Evolutionary conservation across 2,329 filamentous ascomycete genomes (phyloP).

Genomic region (Colletotrichum sp.): DNA sequence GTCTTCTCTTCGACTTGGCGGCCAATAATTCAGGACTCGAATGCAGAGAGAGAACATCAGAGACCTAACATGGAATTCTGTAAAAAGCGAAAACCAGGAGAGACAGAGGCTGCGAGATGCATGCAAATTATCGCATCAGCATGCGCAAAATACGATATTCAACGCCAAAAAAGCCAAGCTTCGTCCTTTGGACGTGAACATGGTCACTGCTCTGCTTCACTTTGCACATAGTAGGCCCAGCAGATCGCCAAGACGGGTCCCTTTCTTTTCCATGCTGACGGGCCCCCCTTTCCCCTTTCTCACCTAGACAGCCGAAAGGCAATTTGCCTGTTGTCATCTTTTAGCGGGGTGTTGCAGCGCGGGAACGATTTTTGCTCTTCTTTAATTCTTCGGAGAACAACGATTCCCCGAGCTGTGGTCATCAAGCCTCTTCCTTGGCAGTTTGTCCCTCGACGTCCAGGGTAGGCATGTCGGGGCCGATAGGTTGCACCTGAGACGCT

Average conservation of each 20-base stretch:
- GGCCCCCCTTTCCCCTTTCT: not conserved
- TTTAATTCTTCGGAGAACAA: not conserved
- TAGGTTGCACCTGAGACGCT: not conserved
- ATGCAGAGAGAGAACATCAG: not conserved
- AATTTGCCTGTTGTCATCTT: not conserved
- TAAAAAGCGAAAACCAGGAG: rapidly evolving
- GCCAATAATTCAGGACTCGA: too few relatives aligned
- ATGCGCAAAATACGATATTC: not conserved
- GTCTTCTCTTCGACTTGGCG: not conserved
- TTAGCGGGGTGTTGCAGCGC: not conserved
- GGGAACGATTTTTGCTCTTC: not conserved
- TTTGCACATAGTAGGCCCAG: not conserved
- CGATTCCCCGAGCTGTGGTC: not conserved
- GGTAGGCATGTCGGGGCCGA: not conserved
- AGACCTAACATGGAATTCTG: not conserved
- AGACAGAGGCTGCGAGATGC: not conserved
- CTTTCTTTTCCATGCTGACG: not conserved
- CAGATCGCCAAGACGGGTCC: slow-evolving; percentile 5
- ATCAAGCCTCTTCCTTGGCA: not conserved
- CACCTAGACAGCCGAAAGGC: not conserved
- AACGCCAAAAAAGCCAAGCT: not conserved
- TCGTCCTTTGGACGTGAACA: not conserved
- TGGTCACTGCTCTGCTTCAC: not conserved
- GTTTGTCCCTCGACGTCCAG: not conserved
- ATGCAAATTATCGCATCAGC: not conserved